phyloP scores from a whole-genome alignment of 257 asterid genomes.

The Solanum sejunctum region DNA sequence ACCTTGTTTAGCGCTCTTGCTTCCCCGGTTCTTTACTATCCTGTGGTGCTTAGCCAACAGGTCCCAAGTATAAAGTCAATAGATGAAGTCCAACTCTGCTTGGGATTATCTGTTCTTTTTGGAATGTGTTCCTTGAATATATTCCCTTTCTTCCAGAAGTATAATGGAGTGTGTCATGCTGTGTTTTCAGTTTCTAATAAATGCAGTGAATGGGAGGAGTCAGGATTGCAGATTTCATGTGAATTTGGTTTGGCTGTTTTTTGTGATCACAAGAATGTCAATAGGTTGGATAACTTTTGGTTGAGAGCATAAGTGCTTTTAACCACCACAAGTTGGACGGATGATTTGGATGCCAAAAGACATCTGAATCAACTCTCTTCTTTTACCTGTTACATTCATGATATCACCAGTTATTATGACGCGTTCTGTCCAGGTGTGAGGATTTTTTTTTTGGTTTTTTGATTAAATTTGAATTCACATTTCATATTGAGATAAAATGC shows the following conservation, averaged over 20 bases:
- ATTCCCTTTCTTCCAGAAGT: neutral
- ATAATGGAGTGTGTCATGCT: neutral
- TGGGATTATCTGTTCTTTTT: neutral
- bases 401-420: neutral
- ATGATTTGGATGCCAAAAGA: neutral
- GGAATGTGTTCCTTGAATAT: neutral
- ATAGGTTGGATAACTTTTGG: neutral
- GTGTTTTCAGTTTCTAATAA: neutral
- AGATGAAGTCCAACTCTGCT: too few species aligned
- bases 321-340: neutral
- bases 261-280: neutral
- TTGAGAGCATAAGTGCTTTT: neutral
- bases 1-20: neutral
- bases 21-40: neutral
- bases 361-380: neutral
- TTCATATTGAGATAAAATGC: too few species aligned
- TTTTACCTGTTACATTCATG: neutral
- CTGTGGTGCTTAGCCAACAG: neutral
- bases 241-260: neutral
- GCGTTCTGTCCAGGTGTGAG: neutral
- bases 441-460: too few species aligned
- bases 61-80: neutral
- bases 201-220: neutral
- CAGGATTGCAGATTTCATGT: neutral
- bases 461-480: too few species aligned